These are phyloP conservation scores for Fusarium brevicatenulatum DNA, from an alignment of 2,329 filamentous ascomycete genomes.

Conservation along the genomic window DNA sequence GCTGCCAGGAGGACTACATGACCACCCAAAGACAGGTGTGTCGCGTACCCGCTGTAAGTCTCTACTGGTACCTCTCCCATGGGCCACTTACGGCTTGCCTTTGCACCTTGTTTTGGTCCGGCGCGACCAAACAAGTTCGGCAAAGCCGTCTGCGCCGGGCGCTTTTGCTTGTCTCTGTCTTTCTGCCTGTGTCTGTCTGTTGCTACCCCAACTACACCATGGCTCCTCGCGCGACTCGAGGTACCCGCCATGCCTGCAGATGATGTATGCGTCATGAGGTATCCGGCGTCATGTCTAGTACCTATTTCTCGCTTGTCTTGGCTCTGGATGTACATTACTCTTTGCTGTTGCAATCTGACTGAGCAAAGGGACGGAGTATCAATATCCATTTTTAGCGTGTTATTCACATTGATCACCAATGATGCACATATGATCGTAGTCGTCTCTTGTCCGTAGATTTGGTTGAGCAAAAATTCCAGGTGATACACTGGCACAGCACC, in stretches of 20 bases:
- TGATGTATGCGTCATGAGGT: conserved; percentile 42
- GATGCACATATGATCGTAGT: conserved; percentile 35
- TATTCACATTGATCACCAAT: conserved; percentile 21
- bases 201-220: conserved; percentile 29
- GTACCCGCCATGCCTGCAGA: conserved; percentile 43
- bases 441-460: conserved; percentile 9
- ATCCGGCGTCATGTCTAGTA: conserved; percentile 14
- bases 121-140: conserved; percentile 42
- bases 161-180: conserved; percentile 34
- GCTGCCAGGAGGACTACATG: conserved; percentile 47
- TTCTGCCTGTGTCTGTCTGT: conserved; percentile 17
- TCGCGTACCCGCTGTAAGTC: conserved; percentile 52
- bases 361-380: not conserved
- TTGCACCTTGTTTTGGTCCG: conserved; percentile 43
- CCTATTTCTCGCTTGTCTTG: conserved; percentile 14
- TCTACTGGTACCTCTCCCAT: conserved; percentile 46
- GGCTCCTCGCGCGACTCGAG: conserved; percentile 32
- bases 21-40: conserved; percentile 49
- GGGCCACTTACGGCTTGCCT: conserved; percentile 42
- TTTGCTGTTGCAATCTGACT: conserved; percentile 13
- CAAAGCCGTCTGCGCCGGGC: conserved; percentile 36
- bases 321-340: not conserved
- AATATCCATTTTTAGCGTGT: conserved; percentile 1
- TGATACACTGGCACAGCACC: conserved; percentile 37
- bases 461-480: conserved; percentile 22